Evolutionary conservation across 2,329 filamentous ascomycete species (phyloP), one percentile per base, ranked within the genome.

Genomic region (Fusarium mundagurra): DNA sequence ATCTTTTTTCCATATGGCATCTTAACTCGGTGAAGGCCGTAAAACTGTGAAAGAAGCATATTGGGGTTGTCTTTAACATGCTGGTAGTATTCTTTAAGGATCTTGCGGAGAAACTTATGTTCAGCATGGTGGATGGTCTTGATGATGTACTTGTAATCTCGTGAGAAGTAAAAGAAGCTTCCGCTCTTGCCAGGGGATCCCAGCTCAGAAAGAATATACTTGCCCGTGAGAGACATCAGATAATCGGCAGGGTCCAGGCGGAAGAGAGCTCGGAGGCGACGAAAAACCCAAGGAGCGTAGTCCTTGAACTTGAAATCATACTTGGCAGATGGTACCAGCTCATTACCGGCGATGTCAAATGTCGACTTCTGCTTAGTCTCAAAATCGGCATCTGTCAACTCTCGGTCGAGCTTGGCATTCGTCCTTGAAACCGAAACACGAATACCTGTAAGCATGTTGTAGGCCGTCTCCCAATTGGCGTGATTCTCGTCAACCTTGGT

Each of bases 271-370:
- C 96, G 93, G 48, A 99, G 88, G 84, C 95, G 94, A 79, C 96
- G 94, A 84, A 99, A 99, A 67, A 99, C 96, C 95, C 96, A 98
- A 65, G 96, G 96, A n/a, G 96, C 96, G 83, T 99, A 99, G 85
- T 99, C 96, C 86, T 99, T 99, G 88, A 99, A 99, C 84, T 99
- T 99, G 91, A 99, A 99, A 85, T 99, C 96, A 86, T 99, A 99
- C 85, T 99, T 98, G 77, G 96, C 95, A 71, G 96, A 98, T 29
- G 96, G 96, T 10, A 97, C 97, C 82, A 99, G 87, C 86, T 99
- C 96, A 82, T 98, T 98, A 74, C 96, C 96, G 75, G 95, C 97
- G 81, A 98, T 97, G 84, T 98, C 96, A 87, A 99, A 99, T 53
- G 95, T 98, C 81, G 97, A 98, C 86, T 99, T 99, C 84, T 98